Conservation (phyloP, 1,284 basidiomycete genomes). For the Ustilago tritici region DNA sequence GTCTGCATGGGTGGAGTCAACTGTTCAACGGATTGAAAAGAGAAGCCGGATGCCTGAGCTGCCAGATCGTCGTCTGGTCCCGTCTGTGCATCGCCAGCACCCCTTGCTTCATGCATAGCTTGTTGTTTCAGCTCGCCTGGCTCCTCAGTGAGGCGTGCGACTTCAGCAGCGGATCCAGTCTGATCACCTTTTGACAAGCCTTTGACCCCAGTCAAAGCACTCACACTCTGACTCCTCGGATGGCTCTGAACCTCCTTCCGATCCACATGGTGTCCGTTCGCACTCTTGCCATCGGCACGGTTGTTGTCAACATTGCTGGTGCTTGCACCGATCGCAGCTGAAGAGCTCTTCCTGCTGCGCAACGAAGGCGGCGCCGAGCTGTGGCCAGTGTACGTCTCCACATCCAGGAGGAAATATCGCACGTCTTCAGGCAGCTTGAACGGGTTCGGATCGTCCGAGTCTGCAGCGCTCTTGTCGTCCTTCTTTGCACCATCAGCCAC, state of each 20-base stretch:
- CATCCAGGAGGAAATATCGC: constrained; percentile 91
- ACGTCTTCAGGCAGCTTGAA: constrained; percentile 84
- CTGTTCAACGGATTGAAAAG: constrained; percentile 29
- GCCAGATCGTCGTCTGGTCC: constrained; percentile 15
- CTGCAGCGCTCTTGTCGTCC: constrained; percentile 8
- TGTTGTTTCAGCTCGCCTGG: background rate
- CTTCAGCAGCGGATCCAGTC: background rate
- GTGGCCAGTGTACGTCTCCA: constrained; percentile 76
- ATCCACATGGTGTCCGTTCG: background rate
- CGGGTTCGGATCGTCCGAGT: constrained; percentile 56
- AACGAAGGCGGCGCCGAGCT: constrained; percentile 35
- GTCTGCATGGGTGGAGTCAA: constrained; percentile 50
- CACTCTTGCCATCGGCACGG: constrained; percentile 2
- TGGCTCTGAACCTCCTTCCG: constrained; percentile 13
- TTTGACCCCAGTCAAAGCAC: constrained; percentile 11
- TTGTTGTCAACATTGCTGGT: background rate
- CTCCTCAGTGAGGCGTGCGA: background rate
- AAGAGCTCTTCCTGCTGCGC: constrained; percentile 40
- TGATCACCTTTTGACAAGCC: background rate
- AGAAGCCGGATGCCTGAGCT: constrained; percentile 36
- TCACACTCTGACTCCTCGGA: constrained; percentile 33
- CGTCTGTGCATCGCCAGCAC: background rate
- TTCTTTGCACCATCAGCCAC: constrained; percentile 12
- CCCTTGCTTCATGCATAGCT: background rate
- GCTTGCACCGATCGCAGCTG: constrained; percentile 15